These are phyloP conservation scores for Stipa capillata DNA, from an alignment of 176 grass and related monocot species.

Conservation along the genomic window DNA sequence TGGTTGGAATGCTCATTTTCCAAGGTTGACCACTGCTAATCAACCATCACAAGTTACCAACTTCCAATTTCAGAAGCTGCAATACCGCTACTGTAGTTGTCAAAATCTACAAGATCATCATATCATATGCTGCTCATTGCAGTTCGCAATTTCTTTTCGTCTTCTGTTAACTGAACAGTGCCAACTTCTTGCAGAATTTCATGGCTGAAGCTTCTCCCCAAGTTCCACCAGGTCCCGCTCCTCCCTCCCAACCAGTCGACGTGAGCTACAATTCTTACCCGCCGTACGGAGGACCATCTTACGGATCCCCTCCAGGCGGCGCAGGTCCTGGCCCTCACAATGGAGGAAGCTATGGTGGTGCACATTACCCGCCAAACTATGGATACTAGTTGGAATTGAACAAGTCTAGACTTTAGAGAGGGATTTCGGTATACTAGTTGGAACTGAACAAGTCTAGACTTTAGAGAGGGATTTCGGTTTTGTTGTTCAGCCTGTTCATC, in stretches of 20 bases:
- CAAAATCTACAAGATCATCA: background rate
- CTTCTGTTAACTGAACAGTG: background rate
- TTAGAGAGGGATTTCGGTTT: background rate
- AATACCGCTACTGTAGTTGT: background rate
- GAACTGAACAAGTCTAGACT: background rate
- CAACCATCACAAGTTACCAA: background rate
- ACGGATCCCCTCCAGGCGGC: slow-evolving; percentile 30
- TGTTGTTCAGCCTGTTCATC: slow-evolving; percentile 18
- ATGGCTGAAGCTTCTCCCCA: slow-evolving; percentile 74
- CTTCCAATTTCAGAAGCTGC: background rate
- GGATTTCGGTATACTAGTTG: slow-evolving; percentile 37
- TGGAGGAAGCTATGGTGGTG: slow-evolving; percentile 52
- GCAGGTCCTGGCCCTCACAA: slow-evolving; percentile 30
- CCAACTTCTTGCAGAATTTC: slow-evolving; percentile 69
- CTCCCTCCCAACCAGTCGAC: slow-evolving; percentile 35
- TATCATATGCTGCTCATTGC: background rate
- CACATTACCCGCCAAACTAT: slow-evolving; percentile 53
- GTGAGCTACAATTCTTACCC: slow-evolving; percentile 58
- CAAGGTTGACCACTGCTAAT: background rate
- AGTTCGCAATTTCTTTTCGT: background rate
- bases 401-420: background rate
- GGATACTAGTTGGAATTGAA: slow-evolving; percentile 35
- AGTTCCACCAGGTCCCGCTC: slow-evolving; percentile 27
- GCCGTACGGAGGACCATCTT: slow-evolving; percentile 46
- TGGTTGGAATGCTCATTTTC: background rate